Conservation (phyloP, 129 eudicot species). For the Lonicera japonica region DNA sequence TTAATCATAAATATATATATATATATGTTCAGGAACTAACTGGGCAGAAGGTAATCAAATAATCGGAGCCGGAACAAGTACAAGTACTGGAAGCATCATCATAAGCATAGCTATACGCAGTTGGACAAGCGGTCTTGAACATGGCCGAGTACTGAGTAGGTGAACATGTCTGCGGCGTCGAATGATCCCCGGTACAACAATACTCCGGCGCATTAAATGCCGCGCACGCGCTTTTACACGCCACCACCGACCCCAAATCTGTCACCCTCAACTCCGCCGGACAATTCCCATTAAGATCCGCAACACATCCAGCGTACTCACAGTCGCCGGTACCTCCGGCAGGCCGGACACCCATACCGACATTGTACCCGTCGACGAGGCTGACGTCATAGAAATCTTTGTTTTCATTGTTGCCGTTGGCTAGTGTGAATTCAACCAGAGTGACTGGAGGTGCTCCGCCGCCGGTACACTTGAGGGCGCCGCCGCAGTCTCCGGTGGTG, state of each 20-base stretch:
- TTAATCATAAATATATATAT: too few species aligned
- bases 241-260: conserved; percentile 45
- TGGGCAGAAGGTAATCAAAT: conserved; percentile 67
- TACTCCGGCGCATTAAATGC: conserved; percentile 56
- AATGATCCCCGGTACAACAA: conserved; percentile 69
- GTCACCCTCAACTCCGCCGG: conserved; percentile 49
- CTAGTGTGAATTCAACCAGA: conserved; percentile 62
- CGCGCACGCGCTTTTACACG: conserved; percentile 76
- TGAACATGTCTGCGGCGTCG: conserved; percentile 55
- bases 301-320: conserved; percentile 69
- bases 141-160: conserved; percentile 59
- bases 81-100: conserved; percentile 77
- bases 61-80: conserved; percentile 71
- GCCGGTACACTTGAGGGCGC: conserved; percentile 47
- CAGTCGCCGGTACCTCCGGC: conserved; percentile 70
- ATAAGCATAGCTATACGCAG: conserved; percentile 81
- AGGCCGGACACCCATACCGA: conserved; percentile 54
- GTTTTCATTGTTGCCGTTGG: conserved; percentile 28
- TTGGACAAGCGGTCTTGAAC: conserved; percentile 69
- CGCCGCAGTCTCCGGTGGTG: conserved; percentile 65
- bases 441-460: conserved; percentile 70
- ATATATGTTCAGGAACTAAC: not conserved
- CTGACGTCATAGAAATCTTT: conserved; percentile 77
- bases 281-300: conserved; percentile 49
- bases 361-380: conserved; percentile 76